Evolutionary conservation across 2,329 filamentous ascomycete species (phyloP).

Genomic region (Venturia pyrina): DNA sequence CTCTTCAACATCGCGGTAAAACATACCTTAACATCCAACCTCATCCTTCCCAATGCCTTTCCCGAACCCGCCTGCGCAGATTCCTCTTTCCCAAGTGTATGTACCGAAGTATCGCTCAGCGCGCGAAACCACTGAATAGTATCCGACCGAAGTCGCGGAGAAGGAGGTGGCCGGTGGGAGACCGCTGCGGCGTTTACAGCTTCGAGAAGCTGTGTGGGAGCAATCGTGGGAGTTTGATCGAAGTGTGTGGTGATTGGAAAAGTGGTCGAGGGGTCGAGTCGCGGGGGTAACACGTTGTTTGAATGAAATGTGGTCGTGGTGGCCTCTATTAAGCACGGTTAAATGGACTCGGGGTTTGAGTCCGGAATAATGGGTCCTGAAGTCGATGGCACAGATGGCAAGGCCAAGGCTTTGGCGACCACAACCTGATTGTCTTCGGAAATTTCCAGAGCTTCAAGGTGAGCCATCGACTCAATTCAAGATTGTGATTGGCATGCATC

Average conservation of each 20-base stretch:
- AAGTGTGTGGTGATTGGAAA: neutral
- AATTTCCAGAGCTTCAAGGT: too few relatives aligned
- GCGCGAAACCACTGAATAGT: neutral
- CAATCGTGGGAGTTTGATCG: neutral
- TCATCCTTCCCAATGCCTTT: constrained; percentile 23
- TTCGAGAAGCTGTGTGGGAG: neutral
- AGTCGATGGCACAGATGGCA: too few relatives aligned
- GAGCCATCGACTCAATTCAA: too few relatives aligned
- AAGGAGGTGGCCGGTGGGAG: neutral
- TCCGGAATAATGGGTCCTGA: too few relatives aligned
- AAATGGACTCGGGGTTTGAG: too few relatives aligned
- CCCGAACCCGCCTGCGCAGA: neutral
- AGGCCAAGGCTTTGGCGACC: too few relatives aligned
- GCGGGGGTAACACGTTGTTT: too few relatives aligned
- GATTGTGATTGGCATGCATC: neutral
- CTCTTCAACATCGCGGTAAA: neutral
- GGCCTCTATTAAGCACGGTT: too few relatives aligned
- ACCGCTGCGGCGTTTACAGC: neutral
- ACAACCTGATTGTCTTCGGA: too few relatives aligned
- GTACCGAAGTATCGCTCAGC: neutral
- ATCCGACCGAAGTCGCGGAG: neutral
- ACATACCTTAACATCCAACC: constrained; percentile 36
- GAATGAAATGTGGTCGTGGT: too few relatives aligned
- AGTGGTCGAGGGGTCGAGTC: neutral
- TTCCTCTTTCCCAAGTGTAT: neutral